Base-by-base conservation (phyloP, 768 basidiomycete species). In the Calocera cornea region DNA sequence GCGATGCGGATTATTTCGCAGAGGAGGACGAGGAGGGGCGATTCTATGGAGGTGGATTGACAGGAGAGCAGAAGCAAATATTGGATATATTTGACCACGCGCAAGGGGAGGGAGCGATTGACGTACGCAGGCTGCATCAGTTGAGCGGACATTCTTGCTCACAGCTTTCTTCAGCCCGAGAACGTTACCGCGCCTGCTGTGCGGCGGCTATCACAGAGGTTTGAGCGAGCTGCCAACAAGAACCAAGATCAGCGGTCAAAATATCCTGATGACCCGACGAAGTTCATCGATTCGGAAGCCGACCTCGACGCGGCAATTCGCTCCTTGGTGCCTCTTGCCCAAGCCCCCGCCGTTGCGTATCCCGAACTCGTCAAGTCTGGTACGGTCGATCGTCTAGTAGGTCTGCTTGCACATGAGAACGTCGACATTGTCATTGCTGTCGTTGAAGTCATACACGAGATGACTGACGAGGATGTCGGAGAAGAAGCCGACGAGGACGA, bases 201-300 rank as follows among this genome's bases (percentile, higher is more conserved):
- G 31, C 84, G 91, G 67, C 83, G 87, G 73, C 79, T 88, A 66
- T 79, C 98, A 31, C 79, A 90, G 41, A 82, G 84, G 41, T 88
- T 99, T 72, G 95, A 98, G 77, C 84, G 92, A 44, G 86, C 91
- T 0, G 87, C 89, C 24, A 87, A 91, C 76, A 97, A 95, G 79
- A 99, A 99, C 76, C 90, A 95, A 73, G 93, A 95, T 75, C 88
- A 95, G 74, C 83, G 97, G 34, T 95, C 93, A n/a, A 97, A 97
- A 76, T 91, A 90, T 75, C 89, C 92, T 0, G 83, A 90, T 68
- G 92, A 97, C 71, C 95, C 95, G 1, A 83, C 92, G 49, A 97
- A 89, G 95, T 99, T 98, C 81, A 97, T 99, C 72, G 97, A 98
- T 75, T 98, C 97, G 0, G 97, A 99, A 80, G 91, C 92, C 29